A percentile compares a stretch with the other conserved stretches of the same genome.
These are phyloP conservation scores for Lecanicillium sp. DNA, from an alignment of 2,329 filamentous ascomycete genomes.

Conservation along the genomic window DNA sequence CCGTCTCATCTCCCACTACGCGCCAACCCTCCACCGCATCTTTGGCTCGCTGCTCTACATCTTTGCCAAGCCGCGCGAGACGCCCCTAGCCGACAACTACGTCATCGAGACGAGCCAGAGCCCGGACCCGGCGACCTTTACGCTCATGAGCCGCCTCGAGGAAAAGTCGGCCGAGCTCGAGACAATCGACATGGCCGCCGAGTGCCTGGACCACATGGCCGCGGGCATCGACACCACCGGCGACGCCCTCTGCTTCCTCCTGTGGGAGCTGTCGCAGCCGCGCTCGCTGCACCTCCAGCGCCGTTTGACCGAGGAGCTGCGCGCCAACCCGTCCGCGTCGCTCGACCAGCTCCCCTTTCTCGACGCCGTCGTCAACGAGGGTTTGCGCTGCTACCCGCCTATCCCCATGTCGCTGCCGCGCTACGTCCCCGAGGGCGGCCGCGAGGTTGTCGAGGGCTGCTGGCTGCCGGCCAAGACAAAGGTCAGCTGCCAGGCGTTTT, in stretches of 20 bases:
- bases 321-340: conserved; percentile 25
- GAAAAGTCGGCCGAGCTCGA: conserved; percentile 40
- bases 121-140: conserved; percentile 42
- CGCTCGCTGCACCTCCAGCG: conserved; percentile 42
- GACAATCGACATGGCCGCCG: conserved; percentile 51
- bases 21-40: conserved; percentile 41
- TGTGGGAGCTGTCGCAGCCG: conserved; percentile 62
- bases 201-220: conserved; percentile 65
- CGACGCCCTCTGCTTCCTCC: conserved; percentile 61
- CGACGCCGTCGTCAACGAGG: conserved; percentile 57
- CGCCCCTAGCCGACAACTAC: conserved; percentile 51
- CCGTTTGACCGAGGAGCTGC: conserved; percentile 45
- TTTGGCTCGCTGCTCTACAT: conserved; percentile 37
- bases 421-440: conserved; percentile 46
- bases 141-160: conserved; percentile 51
- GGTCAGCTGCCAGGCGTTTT: conserved; percentile 55
- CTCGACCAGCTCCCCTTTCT: conserved; percentile 49
- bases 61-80: conserved; percentile 46
- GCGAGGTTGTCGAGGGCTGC: conserved; percentile 49
- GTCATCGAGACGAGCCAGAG: conserved; percentile 44
- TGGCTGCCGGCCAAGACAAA: conserved; percentile 45
- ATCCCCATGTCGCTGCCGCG: conserved; percentile 62
- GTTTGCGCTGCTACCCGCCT: conserved; percentile 53
- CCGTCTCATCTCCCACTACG: conserved; percentile 51
- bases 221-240: conserved; percentile 67